Base-by-base conservation (phyloP, 2,329 filamentous ascomycete species). In the Metarhizium album region DNA sequence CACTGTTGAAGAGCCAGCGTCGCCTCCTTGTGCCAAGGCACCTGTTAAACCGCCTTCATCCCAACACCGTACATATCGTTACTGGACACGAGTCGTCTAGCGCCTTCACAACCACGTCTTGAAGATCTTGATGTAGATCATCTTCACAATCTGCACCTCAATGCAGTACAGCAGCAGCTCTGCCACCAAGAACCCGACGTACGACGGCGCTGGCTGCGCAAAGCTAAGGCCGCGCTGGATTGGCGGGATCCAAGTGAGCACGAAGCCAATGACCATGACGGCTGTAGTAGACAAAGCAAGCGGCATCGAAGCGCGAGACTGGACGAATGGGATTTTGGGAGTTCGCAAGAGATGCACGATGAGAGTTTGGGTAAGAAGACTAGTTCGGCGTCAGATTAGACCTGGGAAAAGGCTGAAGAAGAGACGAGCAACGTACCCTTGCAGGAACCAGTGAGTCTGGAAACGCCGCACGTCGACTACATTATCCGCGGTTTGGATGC, bases 401-500 rank as follows among this genome's bases (percentile, higher is more conserved):
- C 14, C 7, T 35, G 27, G 18, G 6, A 18, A 13, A 29, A 23
- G 45, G 29, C n/a, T n/a, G 31, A 35, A 9, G 38, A 31, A 6
- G 3, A 3, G 20, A 4, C 20, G 7, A 3, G 14, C 0, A 31
- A 53, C 51, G 46, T 27, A 57, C 48, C 60, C 59, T 24, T 62
- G 59, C 1, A 61, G 54, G 45, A 62, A 62, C 60, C 60, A 62
- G 47, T 62, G 60, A 4, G 60, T 59, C 50, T 60, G 59, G 48
- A 58, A 58, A 46, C 48, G 51, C 11, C 33, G 35, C 24, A 62
- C 58, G 0, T 46, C 53, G 2, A 43, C 24, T 1, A 46, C 40
- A 35, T 58, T 45, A 6, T 54, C 54, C 2, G 50, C 46, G 4
- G 50, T 55, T 42, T 47, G 52, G 16, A 62, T 50, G 7, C 57